Evolutionary conservation across 1,139 yeast species (phyloP), one percentile per base, ranked within the genome.

Genomic region (Geotrichum candidum): DNA sequence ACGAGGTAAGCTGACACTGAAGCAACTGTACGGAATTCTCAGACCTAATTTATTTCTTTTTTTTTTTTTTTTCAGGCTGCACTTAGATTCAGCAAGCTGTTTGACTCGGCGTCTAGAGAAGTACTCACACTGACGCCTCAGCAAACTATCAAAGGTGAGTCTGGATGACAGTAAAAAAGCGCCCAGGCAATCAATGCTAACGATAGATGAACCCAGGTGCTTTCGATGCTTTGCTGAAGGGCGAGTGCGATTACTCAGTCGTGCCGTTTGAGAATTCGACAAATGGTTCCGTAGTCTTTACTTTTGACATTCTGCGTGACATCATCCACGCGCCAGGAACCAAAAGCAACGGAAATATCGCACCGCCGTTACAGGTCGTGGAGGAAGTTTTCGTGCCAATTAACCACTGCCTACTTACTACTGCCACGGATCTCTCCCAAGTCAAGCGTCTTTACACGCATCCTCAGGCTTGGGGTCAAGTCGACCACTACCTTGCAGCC

Each of bases 401-500:
- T 63, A 87, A 86, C 64, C 98, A 94, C 75, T 86, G 87, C 71
- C 77, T 92, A 59, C 78, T 91, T 60, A 78, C 86, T 0, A 78
- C 81, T 57, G 66, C 65, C 18, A 67, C 65, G 1, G 77, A 82
- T 1, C 68, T 85, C 1, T 69, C 76, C 1, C 73, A 81, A 22
- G 80, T 87, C 60, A 75, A 76, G 18, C 82, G 80, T 51, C 81
- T 94, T 31, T 89, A 89, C 75, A 88, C 97, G 2, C 99, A 94
- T 73, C 98, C 99, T 3, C 99, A 94, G 72, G 99, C 91, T 0
- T 94, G 99, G 99, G 96, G 97, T 3, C 99, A 94, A 72, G 87
- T 90, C 54, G 78, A 82, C 1, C 73, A 77, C 13, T 87, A 85
- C 72, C 71, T 88, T 58, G 70, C 72, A n/a, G 66, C 73, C 2